These are phyloP conservation scores for Nitzschia sp. DNA, from an alignment of 108 stramenopile species.

Conservation along the genomic window DNA sequence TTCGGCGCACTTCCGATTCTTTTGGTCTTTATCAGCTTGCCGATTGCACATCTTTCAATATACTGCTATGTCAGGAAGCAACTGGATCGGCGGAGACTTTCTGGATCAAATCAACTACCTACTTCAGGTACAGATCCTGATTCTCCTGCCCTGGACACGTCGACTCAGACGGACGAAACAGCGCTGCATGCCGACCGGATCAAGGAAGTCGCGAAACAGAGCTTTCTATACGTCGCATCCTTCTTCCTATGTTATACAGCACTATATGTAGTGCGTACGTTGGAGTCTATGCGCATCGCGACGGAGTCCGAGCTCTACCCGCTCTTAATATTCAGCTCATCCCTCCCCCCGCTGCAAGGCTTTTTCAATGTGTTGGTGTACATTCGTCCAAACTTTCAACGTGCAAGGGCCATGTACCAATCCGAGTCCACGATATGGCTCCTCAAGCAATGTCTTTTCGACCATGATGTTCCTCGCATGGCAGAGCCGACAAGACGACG, in stretches of 20 bases:
- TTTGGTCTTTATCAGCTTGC: neutral
- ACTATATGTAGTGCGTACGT: neutral
- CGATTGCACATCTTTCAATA: neutral
- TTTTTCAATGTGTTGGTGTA: constrained; percentile 60
- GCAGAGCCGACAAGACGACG: too few relatives aligned
- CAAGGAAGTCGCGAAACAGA: constrained; percentile 19
- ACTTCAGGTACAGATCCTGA: too few relatives aligned
- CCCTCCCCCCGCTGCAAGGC: constrained; percentile 59
- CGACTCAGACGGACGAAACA: neutral
- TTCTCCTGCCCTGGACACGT: too few relatives aligned
- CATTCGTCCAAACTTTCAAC: constrained; percentile 50
- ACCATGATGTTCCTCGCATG: too few relatives aligned
- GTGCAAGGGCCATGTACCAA: too few relatives aligned
- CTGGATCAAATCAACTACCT: too few relatives aligned
- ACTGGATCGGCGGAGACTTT: neutral
- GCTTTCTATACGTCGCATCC: constrained; percentile 3
- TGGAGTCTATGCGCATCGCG: constrained; percentile 26
- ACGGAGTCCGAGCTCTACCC: constrained; percentile 13
- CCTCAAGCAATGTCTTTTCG: too few relatives aligned
- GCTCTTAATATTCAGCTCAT: constrained; percentile 39
- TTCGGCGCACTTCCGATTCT: constrained; percentile 4
- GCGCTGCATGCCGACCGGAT: neutral
- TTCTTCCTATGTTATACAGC: constrained; percentile 22
- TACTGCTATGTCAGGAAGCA: neutral
- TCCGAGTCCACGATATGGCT: too few relatives aligned